Conservation (phyloP, 257 asterid species). For the Nicotiana tabacum region DNA sequence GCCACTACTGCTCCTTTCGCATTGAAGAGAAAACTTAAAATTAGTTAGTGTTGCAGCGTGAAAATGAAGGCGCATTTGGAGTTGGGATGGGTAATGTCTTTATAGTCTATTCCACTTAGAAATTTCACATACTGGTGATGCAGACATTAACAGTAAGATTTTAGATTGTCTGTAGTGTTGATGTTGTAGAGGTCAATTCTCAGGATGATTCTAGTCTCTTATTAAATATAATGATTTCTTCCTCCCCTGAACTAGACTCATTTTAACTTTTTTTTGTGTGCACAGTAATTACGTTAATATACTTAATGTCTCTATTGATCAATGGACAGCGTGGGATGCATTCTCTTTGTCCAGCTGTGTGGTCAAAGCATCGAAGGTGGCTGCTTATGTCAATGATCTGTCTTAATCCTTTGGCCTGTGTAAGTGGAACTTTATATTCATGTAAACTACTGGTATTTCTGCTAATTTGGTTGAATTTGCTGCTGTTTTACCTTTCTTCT, state of each 20-base stretch:
- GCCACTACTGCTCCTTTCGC: background rate
- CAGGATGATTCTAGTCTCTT: background rate
- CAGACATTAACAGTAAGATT: background rate
- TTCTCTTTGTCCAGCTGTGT: constrained; percentile 96
- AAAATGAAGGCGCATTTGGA: background rate
- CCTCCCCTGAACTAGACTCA: background rate
- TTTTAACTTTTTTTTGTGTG: background rate
- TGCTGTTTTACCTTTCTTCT: background rate
- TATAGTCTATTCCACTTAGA: background rate
- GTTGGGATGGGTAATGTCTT: background rate
- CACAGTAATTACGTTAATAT: background rate
- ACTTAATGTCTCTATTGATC: constrained; percentile 7
- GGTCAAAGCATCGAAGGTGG: constrained; percentile 99
- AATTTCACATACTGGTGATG: background rate
- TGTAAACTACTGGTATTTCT: background rate
- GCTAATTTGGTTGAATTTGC: background rate
- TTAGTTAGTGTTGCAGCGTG: background rate
- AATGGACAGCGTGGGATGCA: constrained; percentile 79
- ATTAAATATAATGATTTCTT: background rate
- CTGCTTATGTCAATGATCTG: constrained; percentile 94
- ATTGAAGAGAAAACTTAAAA: background rate
- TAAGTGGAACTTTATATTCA: constrained; percentile 35
- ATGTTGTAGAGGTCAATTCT: background rate
- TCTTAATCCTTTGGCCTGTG: constrained; percentile 88
- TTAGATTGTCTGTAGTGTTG: background rate